Base-by-base conservation (phyloP, 1,284 basidiomycete genomes). In the Microbotryum violaceum region DNA sequence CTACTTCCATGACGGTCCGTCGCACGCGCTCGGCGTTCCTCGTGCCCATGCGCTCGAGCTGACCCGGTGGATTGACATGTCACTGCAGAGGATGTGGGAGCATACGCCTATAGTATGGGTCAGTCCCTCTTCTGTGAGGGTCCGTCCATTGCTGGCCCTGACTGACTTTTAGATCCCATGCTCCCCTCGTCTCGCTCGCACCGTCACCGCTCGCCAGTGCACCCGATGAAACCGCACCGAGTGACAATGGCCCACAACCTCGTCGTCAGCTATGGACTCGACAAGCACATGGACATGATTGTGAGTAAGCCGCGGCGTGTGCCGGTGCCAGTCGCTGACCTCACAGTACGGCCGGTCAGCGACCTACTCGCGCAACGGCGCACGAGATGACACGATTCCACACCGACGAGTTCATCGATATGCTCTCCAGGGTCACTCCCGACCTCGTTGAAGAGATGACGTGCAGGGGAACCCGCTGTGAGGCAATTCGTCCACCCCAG, bases 321-420 rank as follows among this genome's bases (percentile, higher is more conserved):
- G 10, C 37, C 37, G 16, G 10, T 42, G 37, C 37, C 37, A 42
- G 37, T 21, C 3, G 29, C 54, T 55, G 2, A 52, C 55, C 55
- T 10, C 14, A 4, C 31, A 7, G 5, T 12, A 7, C n/a, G 37
- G 25, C 6, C 44, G 10, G 46, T 14, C 50, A 91, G 89, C 83
- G 83, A 71, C 87, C 96, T 2, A 85, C 83, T 73, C 82, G 91
- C 48, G 88, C 92, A 2, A 83, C 85, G 0, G 83, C 86, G 14
- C 84, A 88, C 71, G 82, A 85, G 54, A 90, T 98, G 88, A 88
- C 89, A 5, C 79, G 85, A 21, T 98, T 98, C 75, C 96, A 98
- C 76, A 94, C 93, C 14, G 94, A 98, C 78, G 94, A 98, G 79
- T 97, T 97, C 76, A 83, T 98, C 65, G 85, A 97, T 71, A 93